Conservation (phyloP, 257 asterid genomes). For the Hygrophila difformis region DNA sequence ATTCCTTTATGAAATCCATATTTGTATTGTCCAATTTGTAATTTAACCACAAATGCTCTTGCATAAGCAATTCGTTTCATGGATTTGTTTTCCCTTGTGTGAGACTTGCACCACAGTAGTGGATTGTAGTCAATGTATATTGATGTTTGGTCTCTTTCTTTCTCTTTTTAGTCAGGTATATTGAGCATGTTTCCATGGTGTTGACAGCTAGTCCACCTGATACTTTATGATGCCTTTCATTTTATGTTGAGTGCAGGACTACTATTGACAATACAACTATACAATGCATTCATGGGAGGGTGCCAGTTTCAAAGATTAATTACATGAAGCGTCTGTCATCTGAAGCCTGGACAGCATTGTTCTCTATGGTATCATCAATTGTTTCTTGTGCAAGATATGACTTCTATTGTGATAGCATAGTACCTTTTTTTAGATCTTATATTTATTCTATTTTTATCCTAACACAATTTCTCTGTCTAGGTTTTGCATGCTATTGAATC, state of each 20-base stretch:
- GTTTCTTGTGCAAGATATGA: conserved; percentile 18
- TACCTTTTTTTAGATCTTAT: no score
- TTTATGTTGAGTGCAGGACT: conserved; percentile 38
- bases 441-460: no score
- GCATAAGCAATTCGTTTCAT: background rate
- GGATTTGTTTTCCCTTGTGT: conserved; percentile 1
- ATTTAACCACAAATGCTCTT: conserved; percentile 8
- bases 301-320: conserved; percentile 63
- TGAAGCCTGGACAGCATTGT: conserved; percentile 76
- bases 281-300: conserved; percentile 80
- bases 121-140: background rate
- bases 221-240: background rate
- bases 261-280: conserved; percentile 76
- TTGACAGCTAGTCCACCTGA: background rate
- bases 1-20: background rate
- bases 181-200: background rate
- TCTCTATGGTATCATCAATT: conserved; percentile 55
- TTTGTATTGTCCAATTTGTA: background rate
- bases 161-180: background rate
- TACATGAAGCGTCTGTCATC: conserved; percentile 76
- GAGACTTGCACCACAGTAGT: background rate
- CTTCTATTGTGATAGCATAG: background rate
- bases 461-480: no score
- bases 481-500: no score
- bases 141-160: no score